These are phyloP conservation scores for Obba rivulosa DNA, from an alignment of 768 basidiomycete species.

Conservation along the genomic window DNA sequence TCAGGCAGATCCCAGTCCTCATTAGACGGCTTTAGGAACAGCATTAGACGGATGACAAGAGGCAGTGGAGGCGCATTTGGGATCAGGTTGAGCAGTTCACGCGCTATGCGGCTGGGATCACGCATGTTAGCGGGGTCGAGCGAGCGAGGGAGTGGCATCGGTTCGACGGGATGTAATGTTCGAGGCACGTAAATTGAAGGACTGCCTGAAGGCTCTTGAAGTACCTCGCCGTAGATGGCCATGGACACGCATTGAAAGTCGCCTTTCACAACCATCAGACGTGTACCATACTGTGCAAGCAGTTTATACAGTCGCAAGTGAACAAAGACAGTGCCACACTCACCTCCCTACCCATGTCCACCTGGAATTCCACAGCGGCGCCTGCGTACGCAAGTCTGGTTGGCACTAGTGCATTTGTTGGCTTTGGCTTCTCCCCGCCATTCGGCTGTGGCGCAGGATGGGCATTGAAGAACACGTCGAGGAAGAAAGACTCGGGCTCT, in stretches of 20 bases:
- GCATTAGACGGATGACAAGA: slow-evolving; percentile 66
- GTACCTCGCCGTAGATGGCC: slow-evolving; percentile 52
- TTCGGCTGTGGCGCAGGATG: slow-evolving; percentile 42
- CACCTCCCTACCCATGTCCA: slow-evolving; percentile 70
- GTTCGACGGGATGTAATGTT: slow-evolving; percentile 29
- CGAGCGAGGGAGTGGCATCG: slow-evolving; percentile 37
- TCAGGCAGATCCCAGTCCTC: slow-evolving; percentile 78
- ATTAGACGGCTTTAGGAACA: slow-evolving; percentile 70
- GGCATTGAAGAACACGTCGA: slow-evolving; percentile 74
- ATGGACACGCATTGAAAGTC: slow-evolving; percentile 61
- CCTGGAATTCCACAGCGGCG: slow-evolving; percentile 55
- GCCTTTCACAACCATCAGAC: slow-evolving; percentile 79
- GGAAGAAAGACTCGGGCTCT: slow-evolving; percentile 66
- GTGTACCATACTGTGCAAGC: slow-evolving; percentile 54
- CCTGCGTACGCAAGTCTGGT: slow-evolving; percentile 70
- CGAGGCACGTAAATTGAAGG: slow-evolving; percentile 37
- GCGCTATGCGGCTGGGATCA: slow-evolving; percentile 60
- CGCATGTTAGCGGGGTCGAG: slow-evolving; percentile 56
- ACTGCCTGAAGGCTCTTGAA: slow-evolving; percentile 37
- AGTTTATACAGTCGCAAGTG: neutral
- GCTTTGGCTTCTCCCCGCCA: slow-evolving; percentile 53
- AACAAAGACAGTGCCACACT: slow-evolving; percentile 17
- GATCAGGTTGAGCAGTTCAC: slow-evolving; percentile 54
- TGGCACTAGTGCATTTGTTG: slow-evolving; percentile 67
- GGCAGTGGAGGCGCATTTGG: slow-evolving; percentile 58